These are phyloP conservation scores for Hansfordia pulvinata DNA, from an alignment of 2,329 filamentous ascomycete genomes.

Conservation along the genomic window DNA sequence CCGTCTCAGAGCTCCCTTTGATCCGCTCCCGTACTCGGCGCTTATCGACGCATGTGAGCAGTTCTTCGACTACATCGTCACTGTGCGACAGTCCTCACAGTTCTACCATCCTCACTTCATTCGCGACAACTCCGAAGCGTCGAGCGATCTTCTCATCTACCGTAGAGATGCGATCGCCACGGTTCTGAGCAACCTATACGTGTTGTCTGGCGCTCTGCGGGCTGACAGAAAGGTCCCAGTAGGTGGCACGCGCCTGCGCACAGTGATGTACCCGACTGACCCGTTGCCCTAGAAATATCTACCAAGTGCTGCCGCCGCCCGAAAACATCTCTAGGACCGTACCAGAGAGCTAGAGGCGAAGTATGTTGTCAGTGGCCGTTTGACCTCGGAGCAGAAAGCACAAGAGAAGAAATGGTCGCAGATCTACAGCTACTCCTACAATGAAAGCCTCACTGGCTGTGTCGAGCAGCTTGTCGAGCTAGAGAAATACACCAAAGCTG, in stretches of 20 bases:
- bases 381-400: constrained; percentile 12
- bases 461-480: constrained; percentile 39
- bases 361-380: constrained; percentile 12
- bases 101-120: constrained; percentile 42
- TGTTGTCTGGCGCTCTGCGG: constrained; percentile 40
- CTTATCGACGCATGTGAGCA: constrained; percentile 40
- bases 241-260: constrained; percentile 7
- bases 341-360: constrained; percentile 33
- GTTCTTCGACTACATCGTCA: constrained; percentile 45
- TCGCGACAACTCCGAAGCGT: constrained; percentile 32
- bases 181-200: constrained; percentile 43
- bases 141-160: constrained; percentile 31
- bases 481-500: constrained; percentile 41
- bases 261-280: neutral
- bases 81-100: constrained; percentile 41
- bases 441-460: constrained; percentile 38
- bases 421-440: constrained; percentile 42
- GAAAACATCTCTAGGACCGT: constrained; percentile 35
- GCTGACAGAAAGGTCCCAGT: constrained; percentile 34
- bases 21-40: constrained; percentile 40
- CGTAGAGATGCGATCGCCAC: constrained; percentile 43
- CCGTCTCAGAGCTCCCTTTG: constrained; percentile 41
- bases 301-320: constrained; percentile 37
- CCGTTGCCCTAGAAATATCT: constrained; percentile 28
- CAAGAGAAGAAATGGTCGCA: constrained; percentile 36